Conservation (phyloP, 2,329 filamentous ascomycete genomes). For the Botrytis pseudocinerea region DNA sequence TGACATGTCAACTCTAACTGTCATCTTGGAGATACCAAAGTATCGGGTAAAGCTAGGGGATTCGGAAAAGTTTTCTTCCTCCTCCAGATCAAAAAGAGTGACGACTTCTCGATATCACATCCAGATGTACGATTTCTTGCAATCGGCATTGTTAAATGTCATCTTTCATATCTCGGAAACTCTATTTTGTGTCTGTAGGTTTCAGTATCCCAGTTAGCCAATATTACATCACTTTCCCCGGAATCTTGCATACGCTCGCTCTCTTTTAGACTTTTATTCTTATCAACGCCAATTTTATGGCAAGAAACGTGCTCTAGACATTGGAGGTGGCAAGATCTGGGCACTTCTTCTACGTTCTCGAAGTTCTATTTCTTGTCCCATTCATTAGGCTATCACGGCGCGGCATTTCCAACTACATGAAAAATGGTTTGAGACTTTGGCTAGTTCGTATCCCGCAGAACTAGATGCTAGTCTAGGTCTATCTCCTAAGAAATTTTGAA, state of each 20-base stretch:
- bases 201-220: neutral
- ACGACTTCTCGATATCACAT: neutral
- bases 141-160: neutral
- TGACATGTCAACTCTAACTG: neutral
- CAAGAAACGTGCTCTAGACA: neutral
- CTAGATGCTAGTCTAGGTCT: neutral
- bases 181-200: slow-evolving; percentile 8
- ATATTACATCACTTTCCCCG: slow-evolving; percentile 12
- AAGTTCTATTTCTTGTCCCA: neutral
- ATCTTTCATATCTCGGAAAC: slow-evolving; percentile 6
- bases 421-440: neutral
- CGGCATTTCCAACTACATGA: neutral
- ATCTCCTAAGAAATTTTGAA: neutral
- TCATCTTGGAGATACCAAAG: slow-evolving; percentile 3
- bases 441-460: neutral
- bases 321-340: slow-evolving; percentile 8
- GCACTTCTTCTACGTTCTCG: neutral
- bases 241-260: neutral
- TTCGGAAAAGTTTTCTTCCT: slow-evolving; percentile 11
- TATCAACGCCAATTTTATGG: neutral
- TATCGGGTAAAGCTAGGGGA: slow-evolving; percentile 3
- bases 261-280: neutral
- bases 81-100: neutral
- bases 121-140: neutral
- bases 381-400: neutral